Percentiles rank a stretch among this genome's conserved stretches.
These are phyloP conservation scores for Casaregolazyma suthepensis DNA, from an alignment of 1,139 yeast genomes.

Conservation along the genomic window DNA sequence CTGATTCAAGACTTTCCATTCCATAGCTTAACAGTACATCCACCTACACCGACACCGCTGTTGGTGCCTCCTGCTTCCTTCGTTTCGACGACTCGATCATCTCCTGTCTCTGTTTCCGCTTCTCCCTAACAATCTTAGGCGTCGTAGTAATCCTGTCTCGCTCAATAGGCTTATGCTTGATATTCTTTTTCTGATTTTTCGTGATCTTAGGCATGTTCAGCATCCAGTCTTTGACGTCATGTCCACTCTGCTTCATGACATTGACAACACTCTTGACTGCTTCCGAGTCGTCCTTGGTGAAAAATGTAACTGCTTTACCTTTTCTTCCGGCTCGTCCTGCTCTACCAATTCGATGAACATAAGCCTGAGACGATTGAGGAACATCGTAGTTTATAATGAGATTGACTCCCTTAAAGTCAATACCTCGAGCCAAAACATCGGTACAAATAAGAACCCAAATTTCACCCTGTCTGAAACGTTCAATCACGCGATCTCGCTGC, in stretches of 20 bases:
- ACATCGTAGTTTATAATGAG: conserved; percentile 94
- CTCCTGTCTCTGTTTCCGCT: conserved; percentile 56
- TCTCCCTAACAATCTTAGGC: conserved; percentile 61
- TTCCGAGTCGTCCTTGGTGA: conserved; percentile 79
- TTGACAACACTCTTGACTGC: conserved; percentile 80
- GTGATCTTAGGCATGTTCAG: conserved; percentile 62
- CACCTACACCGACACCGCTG: not conserved
- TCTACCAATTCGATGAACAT: conserved; percentile 97
- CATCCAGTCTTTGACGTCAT: conserved; percentile 76
- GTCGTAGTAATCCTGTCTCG: conserved; percentile 82
- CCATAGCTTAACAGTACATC: no score
- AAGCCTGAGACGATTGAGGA: conserved; percentile 89
- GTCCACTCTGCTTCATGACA: conserved; percentile 92
- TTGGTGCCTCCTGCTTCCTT: conserved; percentile 29
- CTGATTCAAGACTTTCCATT: no score
- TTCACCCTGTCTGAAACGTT: conserved; percentile 80
- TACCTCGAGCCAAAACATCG: conserved; percentile 93
- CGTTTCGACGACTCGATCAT: conserved; percentile 79
- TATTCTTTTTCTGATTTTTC: conserved; percentile 56
- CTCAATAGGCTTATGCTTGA: conserved; percentile 56
- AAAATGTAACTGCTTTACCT: conserved; percentile 87
- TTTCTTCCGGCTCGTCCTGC: conserved; percentile 92
- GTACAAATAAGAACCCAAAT: conserved; percentile 96
- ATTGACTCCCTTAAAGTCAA: conserved; percentile 94
- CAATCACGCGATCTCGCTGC: conserved; percentile 82